These are phyloP conservation scores for Syncephalastrum contaminatum DNA, from an alignment of 371 early-diverging fungal species.

Conservation along the genomic window DNA sequence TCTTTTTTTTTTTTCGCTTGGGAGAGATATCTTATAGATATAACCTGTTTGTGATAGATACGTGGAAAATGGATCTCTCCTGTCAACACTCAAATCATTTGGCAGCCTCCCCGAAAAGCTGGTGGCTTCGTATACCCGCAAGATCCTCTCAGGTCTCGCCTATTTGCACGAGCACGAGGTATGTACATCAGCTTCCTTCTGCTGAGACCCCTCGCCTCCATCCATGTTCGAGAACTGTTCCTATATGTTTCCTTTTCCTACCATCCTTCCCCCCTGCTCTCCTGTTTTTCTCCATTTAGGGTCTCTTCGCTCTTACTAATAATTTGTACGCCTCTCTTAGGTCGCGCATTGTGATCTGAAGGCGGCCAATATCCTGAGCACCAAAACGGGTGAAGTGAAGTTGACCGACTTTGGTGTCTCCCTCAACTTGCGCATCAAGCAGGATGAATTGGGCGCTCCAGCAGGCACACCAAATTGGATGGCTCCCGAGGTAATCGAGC, in stretches of 20 bases:
- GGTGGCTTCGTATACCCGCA: conserved; percentile 81
- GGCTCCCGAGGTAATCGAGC: conserved; percentile 96
- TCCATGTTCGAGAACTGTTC: no score
- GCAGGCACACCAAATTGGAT: conserved; percentile 97
- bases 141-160: conserved; percentile 82
- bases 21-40: neutral
- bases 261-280: no score
- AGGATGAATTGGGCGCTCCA: conserved; percentile 60
- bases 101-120: conserved; percentile 89
- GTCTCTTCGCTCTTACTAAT: no score
- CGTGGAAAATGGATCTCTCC: conserved; percentile 93
- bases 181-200: neutral
- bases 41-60: conserved; percentile 29
- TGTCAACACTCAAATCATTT: conserved; percentile 81
- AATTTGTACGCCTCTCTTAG: conserved; percentile 10
- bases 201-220: neutral
- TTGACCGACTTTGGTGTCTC: conserved; percentile 94
- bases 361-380: conserved; percentile 90
- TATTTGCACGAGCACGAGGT: conserved; percentile 86
- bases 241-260: no score
- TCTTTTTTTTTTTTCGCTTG: neutral
- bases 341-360: conserved; percentile 96
- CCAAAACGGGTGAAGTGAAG: conserved; percentile 89
- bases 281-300: no score
- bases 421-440: conserved; percentile 68